Evolutionary conservation across 108 stramenopile genomes (phyloP), one percentile per base, ranked within the genome.

Genomic region (Skeletonema costatum): DNA sequence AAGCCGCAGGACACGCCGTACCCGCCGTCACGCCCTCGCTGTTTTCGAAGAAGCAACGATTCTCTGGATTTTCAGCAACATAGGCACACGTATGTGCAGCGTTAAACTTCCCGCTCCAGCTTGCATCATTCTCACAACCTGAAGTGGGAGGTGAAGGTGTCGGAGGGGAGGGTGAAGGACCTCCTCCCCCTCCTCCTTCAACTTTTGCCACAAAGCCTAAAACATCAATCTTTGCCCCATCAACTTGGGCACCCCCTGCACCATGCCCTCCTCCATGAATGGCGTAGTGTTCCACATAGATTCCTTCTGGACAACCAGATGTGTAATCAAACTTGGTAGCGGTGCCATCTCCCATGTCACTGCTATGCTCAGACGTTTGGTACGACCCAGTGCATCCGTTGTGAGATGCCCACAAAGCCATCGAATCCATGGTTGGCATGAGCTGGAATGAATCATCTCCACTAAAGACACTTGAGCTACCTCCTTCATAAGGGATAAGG

Each of bases 401-500:
- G 13, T 68, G 68, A 17, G 51, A 9, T 17, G 68, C 68, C 68
- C 68, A 68, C 8, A 12, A 3, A 32, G 1, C 53, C 68, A 68
- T 68, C 5, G 56, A 59, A 6, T 68, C 60, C 51, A 68, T 51
- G 32, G 68, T 8, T 32, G n/a, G n/a, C 68, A 68, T 68, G 60
- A 68, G 68, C 25, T 68, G 19, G 19, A 68, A 68, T 8, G 25
- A 2, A 0, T 53, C 25, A 51, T 58, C 68, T 61, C 68, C 68
- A 12, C 16, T n/a, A 51, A 68, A 68, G n/a, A 68, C 50, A 10
- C 17, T 19, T 19, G 68, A 59, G 19, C 32, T 19, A 19, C 68
- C 68, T n/a, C 68, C 68, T 7, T 68, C 17, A 12, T 68, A 68
- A n/a, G 68, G 68, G n/a, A 68, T 68, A 3, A 59, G 17, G 10